Evolutionary conservation across 2,329 filamentous ascomycete genomes (phyloP).

Genomic region (Coleophoma eucalyptorum): DNA sequence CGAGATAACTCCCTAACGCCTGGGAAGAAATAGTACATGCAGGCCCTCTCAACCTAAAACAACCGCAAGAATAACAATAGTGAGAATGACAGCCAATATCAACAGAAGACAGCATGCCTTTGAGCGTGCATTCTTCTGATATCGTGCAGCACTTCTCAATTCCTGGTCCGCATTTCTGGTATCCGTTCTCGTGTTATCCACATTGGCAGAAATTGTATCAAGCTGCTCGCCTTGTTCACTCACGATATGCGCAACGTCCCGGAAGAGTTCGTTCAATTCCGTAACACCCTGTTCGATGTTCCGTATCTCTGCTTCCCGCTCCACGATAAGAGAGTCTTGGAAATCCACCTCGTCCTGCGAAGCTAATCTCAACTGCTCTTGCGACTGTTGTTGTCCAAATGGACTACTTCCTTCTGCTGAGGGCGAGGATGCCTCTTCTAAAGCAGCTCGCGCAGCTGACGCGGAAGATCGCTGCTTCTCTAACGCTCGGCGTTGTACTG

Average conservation of each 20-base stretch:
- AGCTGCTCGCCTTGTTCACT: conserved; percentile 88
- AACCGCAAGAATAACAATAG: conserved; percentile 85
- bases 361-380: conserved; percentile 77
- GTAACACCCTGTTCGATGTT: conserved; percentile 96
- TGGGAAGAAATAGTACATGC: too few species aligned
- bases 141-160: conserved; percentile 77
- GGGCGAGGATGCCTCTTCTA: conserved; percentile 54
- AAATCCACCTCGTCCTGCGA: conserved; percentile 96
- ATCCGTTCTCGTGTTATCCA: conserved; percentile 76
- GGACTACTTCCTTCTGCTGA: conserved; percentile 29
- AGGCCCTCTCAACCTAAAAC: conserved; percentile 57
- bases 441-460: conserved; percentile 74
- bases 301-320: conserved; percentile 94
- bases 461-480: conserved; percentile 91
- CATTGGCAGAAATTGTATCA: conserved; percentile 83
- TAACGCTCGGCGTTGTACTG: conserved; percentile 81
- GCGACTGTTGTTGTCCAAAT: conserved; percentile 55
- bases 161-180: conserved; percentile 84
- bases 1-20: too few species aligned
- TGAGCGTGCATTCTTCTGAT: conserved; percentile 93
- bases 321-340: conserved; percentile 90
- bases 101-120: conserved; percentile 91
- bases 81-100: conserved; percentile 82
- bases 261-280: conserved; percentile 93
- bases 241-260: conserved; percentile 97